Evolutionary conservation across 2,329 filamentous ascomycete species (phyloP).

Genomic region (Diplodia mutila): DNA sequence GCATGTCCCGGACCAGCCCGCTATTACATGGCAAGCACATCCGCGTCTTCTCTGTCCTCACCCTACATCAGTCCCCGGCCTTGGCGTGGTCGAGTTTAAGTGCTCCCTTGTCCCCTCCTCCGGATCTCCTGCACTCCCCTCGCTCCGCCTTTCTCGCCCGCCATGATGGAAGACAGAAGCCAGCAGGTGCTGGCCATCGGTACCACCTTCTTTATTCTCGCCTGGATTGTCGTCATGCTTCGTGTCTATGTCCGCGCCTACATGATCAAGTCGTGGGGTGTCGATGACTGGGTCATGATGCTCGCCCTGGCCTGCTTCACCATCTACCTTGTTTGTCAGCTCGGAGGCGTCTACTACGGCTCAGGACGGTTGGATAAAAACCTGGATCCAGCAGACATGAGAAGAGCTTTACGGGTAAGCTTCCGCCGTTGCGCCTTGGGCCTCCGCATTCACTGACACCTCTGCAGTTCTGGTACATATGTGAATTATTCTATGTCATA

Average conservation of each 20-base stretch:
- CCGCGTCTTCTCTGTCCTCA: background rate
- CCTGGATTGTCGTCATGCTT: conserved; percentile 43
- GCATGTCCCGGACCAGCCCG: background rate
- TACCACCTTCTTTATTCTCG: conserved; percentile 44
- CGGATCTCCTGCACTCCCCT: background rate
- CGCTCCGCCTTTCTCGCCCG: background rate
- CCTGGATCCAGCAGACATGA: conserved; percentile 36
- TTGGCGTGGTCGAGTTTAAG: conserved; percentile 18
- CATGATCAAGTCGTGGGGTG: conserved; percentile 44
- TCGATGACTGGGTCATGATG: conserved; percentile 50
- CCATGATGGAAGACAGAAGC: conserved; percentile 31
- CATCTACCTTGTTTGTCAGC: conserved; percentile 45
- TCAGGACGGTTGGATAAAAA: conserved; percentile 44
- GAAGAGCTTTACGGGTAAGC: conserved; percentile 37
- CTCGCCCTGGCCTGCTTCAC: conserved; percentile 45
- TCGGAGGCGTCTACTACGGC: conserved; percentile 45
- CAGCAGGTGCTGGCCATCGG: conserved; percentile 37
- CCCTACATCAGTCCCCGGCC: conserved; percentile 6
- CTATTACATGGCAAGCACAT: background rate
- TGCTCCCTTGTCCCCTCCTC: conserved; percentile 7
- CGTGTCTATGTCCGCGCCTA: conserved; percentile 44
- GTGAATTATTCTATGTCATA: conserved; percentile 58
- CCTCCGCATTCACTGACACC: conserved; percentile 28
- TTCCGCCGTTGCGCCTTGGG: background rate
- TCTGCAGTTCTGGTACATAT: conserved; percentile 57